Evolutionary conservation across 768 basidiomycete species (phyloP).

Genomic region (Hortiboletus flavorubellus): DNA sequence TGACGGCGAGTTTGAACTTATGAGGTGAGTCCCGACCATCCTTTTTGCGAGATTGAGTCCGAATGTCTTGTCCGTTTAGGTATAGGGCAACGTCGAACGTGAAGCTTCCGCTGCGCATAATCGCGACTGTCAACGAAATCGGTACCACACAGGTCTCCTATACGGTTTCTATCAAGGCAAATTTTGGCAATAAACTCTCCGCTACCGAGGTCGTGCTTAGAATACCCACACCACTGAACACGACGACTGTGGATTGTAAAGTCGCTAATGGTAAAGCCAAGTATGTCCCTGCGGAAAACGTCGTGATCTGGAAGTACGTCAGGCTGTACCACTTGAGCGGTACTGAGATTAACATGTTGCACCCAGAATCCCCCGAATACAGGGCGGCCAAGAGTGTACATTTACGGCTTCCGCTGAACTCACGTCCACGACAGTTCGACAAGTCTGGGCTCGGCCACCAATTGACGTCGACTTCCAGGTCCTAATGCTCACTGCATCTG

Average conservation of each 20-base stretch:
- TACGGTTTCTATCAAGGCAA: slow-evolving; percentile 80
- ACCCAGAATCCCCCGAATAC: slow-evolving; percentile 85
- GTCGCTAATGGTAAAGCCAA: slow-evolving; percentile 93
- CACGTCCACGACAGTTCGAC: slow-evolving; percentile 85
- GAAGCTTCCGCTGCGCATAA: slow-evolving; percentile 86
- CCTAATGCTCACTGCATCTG: slow-evolving; percentile 97
- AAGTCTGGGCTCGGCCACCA: slow-evolving; percentile 97
- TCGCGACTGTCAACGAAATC: slow-evolving; percentile 90
- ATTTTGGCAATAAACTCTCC: slow-evolving; percentile 87
- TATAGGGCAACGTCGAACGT: slow-evolving; percentile 96
- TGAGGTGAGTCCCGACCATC: slow-evolving; percentile 59
- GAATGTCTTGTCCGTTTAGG: slow-evolving; percentile 38
- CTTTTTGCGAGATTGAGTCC: neutral
- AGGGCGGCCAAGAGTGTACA: slow-evolving; percentile 89
- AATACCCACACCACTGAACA: slow-evolving; percentile 96
- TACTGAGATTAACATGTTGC: neutral
- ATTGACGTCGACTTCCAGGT: slow-evolving; percentile 99
- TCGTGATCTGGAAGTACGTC: slow-evolving; percentile 96
- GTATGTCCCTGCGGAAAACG: slow-evolving; percentile 93
- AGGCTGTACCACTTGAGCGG: neutral
- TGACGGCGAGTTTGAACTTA: slow-evolving; percentile 98
- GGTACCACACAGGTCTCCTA: slow-evolving; percentile 93
- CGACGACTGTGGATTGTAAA: slow-evolving; percentile 89
- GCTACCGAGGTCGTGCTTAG: slow-evolving; percentile 89
- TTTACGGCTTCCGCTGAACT: slow-evolving; percentile 79